Conservation (phyloP, 2,329 filamentous ascomycete species). For the Penicillium brasilianum region DNA sequence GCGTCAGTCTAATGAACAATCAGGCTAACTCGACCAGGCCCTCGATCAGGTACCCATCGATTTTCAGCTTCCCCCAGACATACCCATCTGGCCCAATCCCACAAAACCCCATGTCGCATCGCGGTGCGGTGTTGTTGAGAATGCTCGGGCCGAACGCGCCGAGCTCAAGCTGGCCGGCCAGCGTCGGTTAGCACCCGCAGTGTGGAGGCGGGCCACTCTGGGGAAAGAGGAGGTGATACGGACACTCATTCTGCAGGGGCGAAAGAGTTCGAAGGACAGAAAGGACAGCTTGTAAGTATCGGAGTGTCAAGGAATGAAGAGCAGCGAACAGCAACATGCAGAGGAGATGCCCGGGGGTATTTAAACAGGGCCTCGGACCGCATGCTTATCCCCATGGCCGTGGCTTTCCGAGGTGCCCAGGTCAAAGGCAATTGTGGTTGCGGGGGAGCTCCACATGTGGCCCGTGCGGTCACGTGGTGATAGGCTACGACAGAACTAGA, state of each 20-base stretch:
- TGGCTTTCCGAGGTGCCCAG: slow-evolving; percentile 21
- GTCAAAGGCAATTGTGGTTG: no score
- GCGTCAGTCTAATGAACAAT: background rate
- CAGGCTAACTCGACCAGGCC: background rate
- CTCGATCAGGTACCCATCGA: background rate
- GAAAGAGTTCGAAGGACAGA: background rate
- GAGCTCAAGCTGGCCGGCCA: slow-evolving; percentile 19
- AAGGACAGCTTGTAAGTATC: background rate
- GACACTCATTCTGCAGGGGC: slow-evolving; percentile 16
- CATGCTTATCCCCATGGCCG: slow-evolving; percentile 14
- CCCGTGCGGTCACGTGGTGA: slow-evolving; percentile 22
- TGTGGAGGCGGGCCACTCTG: slow-evolving; percentile 15
- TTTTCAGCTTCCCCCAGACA: slow-evolving; percentile 26
- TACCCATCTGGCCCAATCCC: slow-evolving; percentile 66
- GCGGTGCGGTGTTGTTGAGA: slow-evolving; percentile 53
- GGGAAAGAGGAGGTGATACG: slow-evolving; percentile 15
- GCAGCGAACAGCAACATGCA: background rate
- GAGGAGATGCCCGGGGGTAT: background rate
- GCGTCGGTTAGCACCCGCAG: slow-evolving; percentile 18
- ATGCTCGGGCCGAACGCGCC: slow-evolving; percentile 37
- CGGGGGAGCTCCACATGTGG: slow-evolving; percentile 18
- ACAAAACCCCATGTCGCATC: slow-evolving; percentile 64
- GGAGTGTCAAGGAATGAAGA: background rate
- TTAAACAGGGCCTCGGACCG: slow-evolving; percentile 12
- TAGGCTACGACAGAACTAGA: background rate